Evolutionary conservation across 768 basidiomycete species (phyloP).

Genomic region (Leccinum boreale): DNA sequence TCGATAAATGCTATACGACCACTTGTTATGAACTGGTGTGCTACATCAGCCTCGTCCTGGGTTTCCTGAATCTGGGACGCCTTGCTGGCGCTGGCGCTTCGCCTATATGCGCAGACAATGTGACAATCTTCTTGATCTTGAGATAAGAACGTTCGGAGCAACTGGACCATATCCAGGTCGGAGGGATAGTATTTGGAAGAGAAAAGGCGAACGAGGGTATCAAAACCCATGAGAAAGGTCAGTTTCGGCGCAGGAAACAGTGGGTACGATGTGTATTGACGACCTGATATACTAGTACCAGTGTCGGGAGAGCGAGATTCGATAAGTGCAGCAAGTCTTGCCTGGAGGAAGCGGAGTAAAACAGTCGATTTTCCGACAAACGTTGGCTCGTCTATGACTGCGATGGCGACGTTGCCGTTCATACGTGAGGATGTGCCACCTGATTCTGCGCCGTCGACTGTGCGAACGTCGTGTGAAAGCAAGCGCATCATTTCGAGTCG

Average conservation of each 20-base stretch:
- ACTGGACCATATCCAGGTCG: slow-evolving; percentile 48
- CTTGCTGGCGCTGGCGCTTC: slow-evolving; percentile 12
- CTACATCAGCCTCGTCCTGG: slow-evolving; percentile 33
- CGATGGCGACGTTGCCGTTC: slow-evolving; percentile 62
- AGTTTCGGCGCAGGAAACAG: slow-evolving; percentile 38
- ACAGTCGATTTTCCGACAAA: slow-evolving; percentile 78
- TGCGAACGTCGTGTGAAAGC: slow-evolving; percentile 49
- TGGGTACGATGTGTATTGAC: slow-evolving; percentile 2
- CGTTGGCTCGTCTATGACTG: slow-evolving; percentile 80
- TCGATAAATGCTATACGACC: slow-evolving; percentile 58
- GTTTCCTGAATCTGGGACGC: slow-evolving; percentile 23
- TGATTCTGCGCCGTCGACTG: neutral
- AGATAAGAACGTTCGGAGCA: slow-evolving; percentile 59
- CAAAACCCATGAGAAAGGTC: slow-evolving; percentile 75
- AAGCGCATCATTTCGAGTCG: slow-evolving; percentile 84
- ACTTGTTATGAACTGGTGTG: slow-evolving; percentile 47
- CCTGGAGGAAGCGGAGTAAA: slow-evolving; percentile 50
- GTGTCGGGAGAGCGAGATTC: neutral
- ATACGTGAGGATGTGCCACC: slow-evolving; percentile 2
- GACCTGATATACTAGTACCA: slow-evolving; percentile 7
- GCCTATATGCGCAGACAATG: slow-evolving; percentile 67
- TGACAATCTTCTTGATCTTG: slow-evolving; percentile 52
- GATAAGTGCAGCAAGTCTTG: slow-evolving; percentile 14
- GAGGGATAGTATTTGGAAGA: slow-evolving; percentile 69
- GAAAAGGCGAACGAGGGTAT: slow-evolving; percentile 82